These are phyloP conservation scores for Colletotrichum acutatum DNA, from an alignment of 2,329 filamentous ascomycete species.

Conservation along the genomic window DNA sequence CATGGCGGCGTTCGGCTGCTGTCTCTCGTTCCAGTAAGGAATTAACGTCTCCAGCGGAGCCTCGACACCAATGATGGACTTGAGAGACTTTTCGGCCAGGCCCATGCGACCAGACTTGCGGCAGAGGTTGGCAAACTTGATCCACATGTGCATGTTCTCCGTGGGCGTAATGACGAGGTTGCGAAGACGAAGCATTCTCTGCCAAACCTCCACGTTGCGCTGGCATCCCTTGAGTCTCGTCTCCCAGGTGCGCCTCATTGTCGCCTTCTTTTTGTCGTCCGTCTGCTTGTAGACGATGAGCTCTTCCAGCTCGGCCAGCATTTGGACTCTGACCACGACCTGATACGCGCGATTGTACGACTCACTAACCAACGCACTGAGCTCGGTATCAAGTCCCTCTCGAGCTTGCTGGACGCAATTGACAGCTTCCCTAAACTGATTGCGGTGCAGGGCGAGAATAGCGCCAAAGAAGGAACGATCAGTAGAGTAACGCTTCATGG, in stretches of 20 bases:
- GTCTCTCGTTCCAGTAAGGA: conserved; percentile 65
- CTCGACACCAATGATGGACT: conserved; percentile 84
- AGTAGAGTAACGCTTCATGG: conserved; percentile 93
- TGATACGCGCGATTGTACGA: conserved; percentile 98
- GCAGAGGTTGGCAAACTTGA: conserved; percentile 98
- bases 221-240: conserved; percentile 94
- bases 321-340: conserved; percentile 97
- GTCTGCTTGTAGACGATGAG: conserved; percentile 98
- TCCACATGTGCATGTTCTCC: conserved; percentile 99
- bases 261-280: conserved; percentile 87
- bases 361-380: conserved; percentile 96
- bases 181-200: conserved; percentile 94
- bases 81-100: conserved; percentile 93
- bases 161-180: conserved; percentile 90
- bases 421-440: conserved; percentile 93
- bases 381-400: conserved; percentile 93
- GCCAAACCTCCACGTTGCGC: conserved; percentile 98
- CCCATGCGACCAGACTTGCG: conserved; percentile 96
- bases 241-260: conserved; percentile 95
- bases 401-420: conserved; percentile 90
- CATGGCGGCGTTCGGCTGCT: conserved; percentile 44
- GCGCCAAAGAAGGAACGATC: conserved; percentile 98
- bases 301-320: conserved; percentile 98
- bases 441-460: conserved; percentile 92
- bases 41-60: conserved; percentile 70